Evolutionary conservation across 2,329 filamentous ascomycete species (phyloP).

Genomic region (Alternaria angustiovoidea): DNA sequence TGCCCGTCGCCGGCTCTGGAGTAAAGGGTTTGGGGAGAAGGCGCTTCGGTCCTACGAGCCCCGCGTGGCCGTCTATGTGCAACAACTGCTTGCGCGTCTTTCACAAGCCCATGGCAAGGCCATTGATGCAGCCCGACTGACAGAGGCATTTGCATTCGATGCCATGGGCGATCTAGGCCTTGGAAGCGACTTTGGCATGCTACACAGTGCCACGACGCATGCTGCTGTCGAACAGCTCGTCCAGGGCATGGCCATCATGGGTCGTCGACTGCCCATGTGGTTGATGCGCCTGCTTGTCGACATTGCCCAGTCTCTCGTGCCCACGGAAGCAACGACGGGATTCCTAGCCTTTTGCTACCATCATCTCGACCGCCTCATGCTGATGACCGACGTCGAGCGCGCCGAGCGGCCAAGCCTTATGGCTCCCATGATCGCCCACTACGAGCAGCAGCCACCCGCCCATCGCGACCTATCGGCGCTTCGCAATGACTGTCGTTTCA

Average conservation of each 20-base stretch:
- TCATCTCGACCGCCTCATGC: conserved; percentile 1
- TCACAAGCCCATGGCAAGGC: not conserved
- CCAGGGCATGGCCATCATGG: not conserved
- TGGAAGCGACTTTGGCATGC: conserved; percentile 6
- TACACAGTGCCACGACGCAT: not conserved
- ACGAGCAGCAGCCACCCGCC: not conserved
- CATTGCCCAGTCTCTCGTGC: not conserved
- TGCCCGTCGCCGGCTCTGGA: conserved; percentile 41
- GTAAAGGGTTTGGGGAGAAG: conserved; percentile 53
- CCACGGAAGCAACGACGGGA: not conserved
- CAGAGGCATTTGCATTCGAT: conserved; percentile 7
- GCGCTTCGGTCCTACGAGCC: conserved; percentile 38
- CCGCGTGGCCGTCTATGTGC: conserved; percentile 2
- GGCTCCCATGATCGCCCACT: not conserved
- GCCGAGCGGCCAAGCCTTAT: conserved; percentile 1
- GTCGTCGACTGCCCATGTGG: not conserved
- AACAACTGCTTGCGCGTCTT: not conserved
- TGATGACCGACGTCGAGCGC: not conserved
- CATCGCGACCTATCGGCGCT: not conserved
- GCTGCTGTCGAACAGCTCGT: not conserved
- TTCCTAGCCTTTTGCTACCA: conserved; percentile 4
- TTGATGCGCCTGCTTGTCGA: conserved; percentile 1
- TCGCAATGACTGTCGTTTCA: conserved; percentile 3
- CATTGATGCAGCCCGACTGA: not conserved
- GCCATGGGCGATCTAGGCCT: conserved; percentile 14